Evolutionary conservation across 2,329 filamentous ascomycete species (phyloP), one percentile per base, ranked within the genome.

Genomic region (Pseudogymnoascus sp.): DNA sequence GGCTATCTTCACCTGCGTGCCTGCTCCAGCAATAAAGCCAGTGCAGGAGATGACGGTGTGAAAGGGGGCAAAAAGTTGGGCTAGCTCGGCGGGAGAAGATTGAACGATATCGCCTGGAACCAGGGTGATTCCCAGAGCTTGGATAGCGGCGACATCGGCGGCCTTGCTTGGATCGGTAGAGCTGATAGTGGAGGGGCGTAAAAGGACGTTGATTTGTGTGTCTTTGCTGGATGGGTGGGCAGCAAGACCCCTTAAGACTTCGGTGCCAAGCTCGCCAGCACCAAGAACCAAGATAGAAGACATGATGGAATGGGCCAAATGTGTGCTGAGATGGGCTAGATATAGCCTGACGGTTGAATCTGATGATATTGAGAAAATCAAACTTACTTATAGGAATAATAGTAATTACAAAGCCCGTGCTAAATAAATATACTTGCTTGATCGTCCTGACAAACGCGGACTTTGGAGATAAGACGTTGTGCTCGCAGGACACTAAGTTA

Each of bases 181-280:
- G 31, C 73, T 66, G 38, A 83, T 76, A 9, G 78, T 78, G 1
- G 78, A 72, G 2, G 79, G 75, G 4, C 86, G 81, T 2, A 88
- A 74, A 26, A 86, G 77, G 33, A 88, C 75, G 0, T 80, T 77
- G 17, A 87, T 71, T 56, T 56, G n/a, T 19, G 50, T 56, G 11
- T 56, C 10, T n/a, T 72, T 72, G 7, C 71, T 73, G 15, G 66
- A 63, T n/a, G 68, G 31, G 0, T 80, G 77, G 66, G 87, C 59
- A 13, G 76, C 70, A 7, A 89, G 77, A 10, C 79, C 76, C 33
- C 77, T 71, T 15, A 88, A 75, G 64, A 89, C 76, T 15, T 82
- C 77, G 4, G 77, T 74, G 59, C 86, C 87, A 13, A 89, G 81
- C 75, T 89, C 86, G 64, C 86, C 87, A n/a, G 83, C 83, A 61